These are phyloP conservation scores for Mortierella sp. DNA, from an alignment of 371 early-diverging fungal species.

Conservation along the genomic window DNA sequence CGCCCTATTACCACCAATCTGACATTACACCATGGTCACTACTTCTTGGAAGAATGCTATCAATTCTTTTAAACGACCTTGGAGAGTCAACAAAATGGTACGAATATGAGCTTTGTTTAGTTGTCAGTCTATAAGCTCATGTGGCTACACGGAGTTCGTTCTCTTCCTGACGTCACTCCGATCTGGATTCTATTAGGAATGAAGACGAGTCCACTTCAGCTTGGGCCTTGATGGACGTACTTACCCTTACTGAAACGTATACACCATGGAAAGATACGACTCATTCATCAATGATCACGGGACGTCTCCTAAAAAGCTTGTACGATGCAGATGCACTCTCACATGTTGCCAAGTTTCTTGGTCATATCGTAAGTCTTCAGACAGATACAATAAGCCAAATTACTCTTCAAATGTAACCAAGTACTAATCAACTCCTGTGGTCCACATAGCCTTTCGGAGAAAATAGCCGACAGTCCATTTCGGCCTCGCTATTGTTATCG, in stretches of 20 bases:
- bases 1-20: constrained; percentile 17
- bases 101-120: background rate
- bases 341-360: constrained; percentile 15
- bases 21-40: constrained; percentile 6
- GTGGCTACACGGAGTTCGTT: too few species aligned
- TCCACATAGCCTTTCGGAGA: constrained; percentile 35
- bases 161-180: too few species aligned
- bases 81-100: constrained; percentile 25
- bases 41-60: constrained; percentile 13
- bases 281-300: background rate
- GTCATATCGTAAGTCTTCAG: constrained; percentile 22
- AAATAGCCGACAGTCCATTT: constrained; percentile 20
- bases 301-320: constrained; percentile 9
- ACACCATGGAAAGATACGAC: constrained; percentile 6
- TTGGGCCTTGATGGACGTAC: constrained; percentile 20
- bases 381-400: background rate
- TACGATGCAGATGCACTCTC: background rate
- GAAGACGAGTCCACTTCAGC: constrained; percentile 23
- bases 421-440: too few species aligned
- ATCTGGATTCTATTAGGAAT: constrained; percentile 13
- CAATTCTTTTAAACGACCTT: constrained; percentile 17
- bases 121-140: too few species aligned
- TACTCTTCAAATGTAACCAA: too few species aligned
- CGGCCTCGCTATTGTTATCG: constrained; percentile 20
- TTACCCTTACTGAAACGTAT: constrained; percentile 20